Base-by-base conservation (phyloP, 1,139 yeast species). In the Yamadazyma mexicana region DNA sequence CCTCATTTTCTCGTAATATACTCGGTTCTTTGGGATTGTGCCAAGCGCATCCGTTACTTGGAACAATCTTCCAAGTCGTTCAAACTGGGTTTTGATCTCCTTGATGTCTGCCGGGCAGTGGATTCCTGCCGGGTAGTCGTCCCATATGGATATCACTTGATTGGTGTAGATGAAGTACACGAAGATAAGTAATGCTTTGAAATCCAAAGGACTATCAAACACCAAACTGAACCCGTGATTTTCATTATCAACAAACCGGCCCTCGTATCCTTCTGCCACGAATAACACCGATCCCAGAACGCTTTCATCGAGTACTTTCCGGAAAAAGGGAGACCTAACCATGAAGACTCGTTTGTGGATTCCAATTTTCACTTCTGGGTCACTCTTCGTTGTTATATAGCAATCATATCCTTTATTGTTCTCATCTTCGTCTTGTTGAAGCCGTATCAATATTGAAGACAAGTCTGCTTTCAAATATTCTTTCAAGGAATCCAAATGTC, bases 141-240 rank as follows among this genome's bases (percentile, higher is more conserved):
- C 59, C 69, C 68, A 63, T n/a, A 62, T 38, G 6, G 47, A 43
- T 5, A 62, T 34, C 1, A 56, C 51, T 20, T 46, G 45, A 31
- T 65, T 62, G 2, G 73, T 59, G 45, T 71, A 72, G 2, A 68
- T 43, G 39, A 56, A 62, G 47, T 68, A 67, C 1, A 66, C 49
- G 8, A 69, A 56, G 5, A 70, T 52, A 18, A 67, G 46, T 1
- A 68, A 43, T 0, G 75, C 51, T 31, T 56, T 54, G 4, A 57
- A 35, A 30, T 61, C 54, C 1, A 66, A 43, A 1, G 48, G 42
- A 5, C 54, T 43, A 2, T 46, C 35, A 42, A 66, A 49, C 3
- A 34, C 22, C 18, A 66, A 31, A 2, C 8, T 8, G 22, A 8
- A n/a, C n/a, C n/a, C 22, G 22, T 5, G 5, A 8, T 20, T 8